A percentile compares a stretch with the other conserved stretches of the same genome.
phyloP scores from a whole-genome alignment of 2,329 filamentous ascomycete species.

The Botrytis aclada region DNA sequence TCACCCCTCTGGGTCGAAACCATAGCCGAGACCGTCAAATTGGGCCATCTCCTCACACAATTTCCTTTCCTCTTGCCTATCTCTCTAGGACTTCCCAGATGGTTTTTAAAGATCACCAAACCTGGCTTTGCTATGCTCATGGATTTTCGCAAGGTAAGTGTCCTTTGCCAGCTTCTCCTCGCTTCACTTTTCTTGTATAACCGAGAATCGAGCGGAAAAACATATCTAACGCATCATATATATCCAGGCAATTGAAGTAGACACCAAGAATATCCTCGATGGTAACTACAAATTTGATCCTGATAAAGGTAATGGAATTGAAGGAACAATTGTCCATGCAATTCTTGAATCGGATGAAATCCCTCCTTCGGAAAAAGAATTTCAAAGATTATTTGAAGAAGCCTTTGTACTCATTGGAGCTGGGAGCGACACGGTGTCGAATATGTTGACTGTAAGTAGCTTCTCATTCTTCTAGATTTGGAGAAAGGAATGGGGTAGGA shows the following conservation, averaged over 20 bases:
- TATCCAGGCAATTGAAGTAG: neutral
- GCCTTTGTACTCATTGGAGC: constrained; percentile 28
- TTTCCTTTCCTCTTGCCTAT: neutral
- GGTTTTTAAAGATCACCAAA: neutral
- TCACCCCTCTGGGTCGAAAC: constrained; percentile 26
- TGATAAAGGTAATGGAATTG: constrained; percentile 16
- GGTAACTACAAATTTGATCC: constrained; percentile 10
- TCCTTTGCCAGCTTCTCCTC: too few species aligned
- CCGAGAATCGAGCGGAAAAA: neutral
- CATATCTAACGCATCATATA: neutral
- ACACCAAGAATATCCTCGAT: constrained; percentile 11
- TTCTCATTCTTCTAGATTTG: neutral
- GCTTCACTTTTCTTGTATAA: neutral
- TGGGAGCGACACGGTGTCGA: constrained; percentile 26
- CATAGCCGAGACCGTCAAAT: constrained; percentile 18
- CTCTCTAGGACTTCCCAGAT: neutral
- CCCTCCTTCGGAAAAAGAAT: constrained; percentile 23
- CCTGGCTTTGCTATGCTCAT: neutral
- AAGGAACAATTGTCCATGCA: constrained; percentile 25
- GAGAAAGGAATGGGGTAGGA: neutral
- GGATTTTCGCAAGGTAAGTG: constrained; percentile 4
- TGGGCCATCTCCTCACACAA: neutral
- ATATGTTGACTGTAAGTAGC: constrained; percentile 16
- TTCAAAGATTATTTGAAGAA: constrained; percentile 25
- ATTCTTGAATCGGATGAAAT: constrained; percentile 24